A percentile compares a stretch with the other conserved stretches of the same genome.
These are phyloP conservation scores for Prunella vulgaris DNA, from an alignment of 257 asterid species.

Conservation along the genomic window DNA sequence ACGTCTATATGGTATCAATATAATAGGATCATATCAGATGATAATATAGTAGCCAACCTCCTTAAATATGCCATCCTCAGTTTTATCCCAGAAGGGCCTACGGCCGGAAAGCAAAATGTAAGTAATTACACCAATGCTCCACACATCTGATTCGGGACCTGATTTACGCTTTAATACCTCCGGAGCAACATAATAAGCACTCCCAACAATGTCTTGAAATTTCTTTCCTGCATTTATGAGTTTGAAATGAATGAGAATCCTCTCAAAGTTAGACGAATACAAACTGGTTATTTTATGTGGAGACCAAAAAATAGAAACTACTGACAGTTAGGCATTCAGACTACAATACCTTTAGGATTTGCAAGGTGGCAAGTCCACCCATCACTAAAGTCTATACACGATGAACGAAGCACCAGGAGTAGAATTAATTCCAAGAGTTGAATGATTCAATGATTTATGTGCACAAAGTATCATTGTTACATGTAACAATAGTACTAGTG, in stretches of 20 bases:
- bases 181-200: constrained; percentile 99
- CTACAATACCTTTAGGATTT: too few species aligned
- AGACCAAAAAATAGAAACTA: not conserved
- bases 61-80: constrained; percentile 29
- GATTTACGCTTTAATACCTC: constrained; percentile 95
- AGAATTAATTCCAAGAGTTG: too few species aligned
- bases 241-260: not conserved
- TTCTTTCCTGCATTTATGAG: constrained; percentile 51
- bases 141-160: constrained; percentile 98
- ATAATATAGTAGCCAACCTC: constrained; percentile 13
- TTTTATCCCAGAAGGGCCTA: constrained; percentile 88
- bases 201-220: constrained; percentile 94
- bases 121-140: constrained; percentile 99
- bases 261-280: not conserved
- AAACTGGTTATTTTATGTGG: not conserved
- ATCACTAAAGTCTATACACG: too few species aligned
- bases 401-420: too few species aligned
- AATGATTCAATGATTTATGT: too few species aligned
- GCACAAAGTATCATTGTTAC: not conserved
- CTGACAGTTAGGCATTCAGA: not conserved
- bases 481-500: not conserved
- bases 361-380: too few species aligned
- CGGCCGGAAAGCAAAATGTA: constrained; percentile 97
- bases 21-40: not conserved
- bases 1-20: not conserved